Evolutionary conservation across 75 land plant genomes (phyloP).

Genomic region (Pinus taeda): DNA sequence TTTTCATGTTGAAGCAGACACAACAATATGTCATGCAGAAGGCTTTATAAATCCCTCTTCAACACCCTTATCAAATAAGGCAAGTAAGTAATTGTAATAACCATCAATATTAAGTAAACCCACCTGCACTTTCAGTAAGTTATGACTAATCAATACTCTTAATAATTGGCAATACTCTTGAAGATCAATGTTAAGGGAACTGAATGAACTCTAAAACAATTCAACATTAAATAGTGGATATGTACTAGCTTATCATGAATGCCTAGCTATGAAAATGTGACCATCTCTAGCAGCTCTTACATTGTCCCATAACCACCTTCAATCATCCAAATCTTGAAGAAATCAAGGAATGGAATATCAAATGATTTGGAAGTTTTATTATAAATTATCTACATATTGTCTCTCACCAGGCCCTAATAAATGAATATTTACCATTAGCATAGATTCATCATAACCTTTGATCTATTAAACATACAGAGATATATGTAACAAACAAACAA

Average conservation of each 20-base stretch:
- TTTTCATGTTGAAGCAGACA: constrained; percentile 75
- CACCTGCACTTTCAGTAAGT: constrained; percentile 38
- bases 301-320: constrained; percentile 49
- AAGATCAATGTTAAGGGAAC: too few species aligned
- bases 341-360: neutral
- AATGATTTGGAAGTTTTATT: neutral
- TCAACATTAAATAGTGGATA: too few species aligned
- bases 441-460: too few species aligned
- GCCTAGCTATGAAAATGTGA: constrained; percentile 47
- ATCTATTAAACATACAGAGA: too few species aligned
- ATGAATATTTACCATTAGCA: too few species aligned
- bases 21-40: constrained; percentile 58
- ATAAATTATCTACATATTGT: too few species aligned
- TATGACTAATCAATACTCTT: too few species aligned
- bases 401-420: too few species aligned
- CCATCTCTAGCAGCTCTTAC: constrained; percentile 50
- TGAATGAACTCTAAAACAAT: too few species aligned
- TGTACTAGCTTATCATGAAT: constrained; percentile 46
- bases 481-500: too few species aligned
- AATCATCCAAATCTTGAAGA: constrained; percentile 6
- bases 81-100: constrained; percentile 75
- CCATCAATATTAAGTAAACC: constrained; percentile 92
- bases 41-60: constrained; percentile 86
- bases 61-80: constrained; percentile 80
- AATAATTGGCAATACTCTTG: too few species aligned